A percentile compares a stretch with the other conserved stretches of the same genome.
Conservation (phyloP, 2,329 filamentous ascomycete species). For the Fusarium euwallaceae region DNA sequence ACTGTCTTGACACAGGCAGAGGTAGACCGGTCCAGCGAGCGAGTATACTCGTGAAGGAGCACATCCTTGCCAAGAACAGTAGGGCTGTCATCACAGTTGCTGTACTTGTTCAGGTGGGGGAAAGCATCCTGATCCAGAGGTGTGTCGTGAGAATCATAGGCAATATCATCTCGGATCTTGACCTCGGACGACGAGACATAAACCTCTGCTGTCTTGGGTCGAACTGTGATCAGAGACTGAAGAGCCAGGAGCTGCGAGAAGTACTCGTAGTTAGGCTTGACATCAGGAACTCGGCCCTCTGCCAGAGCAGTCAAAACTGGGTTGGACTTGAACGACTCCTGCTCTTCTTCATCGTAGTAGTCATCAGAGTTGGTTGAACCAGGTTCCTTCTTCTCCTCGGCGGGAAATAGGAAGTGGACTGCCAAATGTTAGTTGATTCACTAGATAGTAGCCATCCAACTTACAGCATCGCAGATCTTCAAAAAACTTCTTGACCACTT, state of each 20-base stretch:
- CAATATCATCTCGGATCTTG: slow-evolving; percentile 63
- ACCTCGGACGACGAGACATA: slow-evolving; percentile 68
- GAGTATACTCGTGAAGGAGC: slow-evolving; percentile 71
- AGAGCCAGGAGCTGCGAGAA: slow-evolving; percentile 68
- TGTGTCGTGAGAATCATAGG: slow-evolving; percentile 59
- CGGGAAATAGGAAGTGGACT: slow-evolving; percentile 73
- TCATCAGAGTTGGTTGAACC: slow-evolving; percentile 74
- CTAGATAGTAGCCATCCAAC: slow-evolving; percentile 44
- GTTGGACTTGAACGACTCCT: slow-evolving; percentile 73
- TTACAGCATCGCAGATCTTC: slow-evolving; percentile 73
- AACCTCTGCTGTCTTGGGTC: slow-evolving; percentile 71
- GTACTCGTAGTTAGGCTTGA: slow-evolving; percentile 73
- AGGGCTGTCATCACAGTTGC: slow-evolving; percentile 65
- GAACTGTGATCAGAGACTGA: slow-evolving; percentile 66
- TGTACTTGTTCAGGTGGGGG: slow-evolving; percentile 68
- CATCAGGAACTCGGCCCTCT: slow-evolving; percentile 68
- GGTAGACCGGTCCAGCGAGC: slow-evolving; percentile 66
- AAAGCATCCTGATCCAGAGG: slow-evolving; percentile 62
- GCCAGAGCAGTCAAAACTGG: slow-evolving; percentile 72
- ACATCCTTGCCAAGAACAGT: slow-evolving; percentile 65
- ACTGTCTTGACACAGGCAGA: slow-evolving; percentile 68
- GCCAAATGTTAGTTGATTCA: slow-evolving; percentile 23
- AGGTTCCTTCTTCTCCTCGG: slow-evolving; percentile 67
- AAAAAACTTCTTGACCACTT: slow-evolving; percentile 77
- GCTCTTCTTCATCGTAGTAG: slow-evolving; percentile 58